Evolutionary conservation across 1,284 basidiomycete genomes (phyloP), one percentile per base, ranked within the genome.

Genomic region (Polyporus tsugae): DNA sequence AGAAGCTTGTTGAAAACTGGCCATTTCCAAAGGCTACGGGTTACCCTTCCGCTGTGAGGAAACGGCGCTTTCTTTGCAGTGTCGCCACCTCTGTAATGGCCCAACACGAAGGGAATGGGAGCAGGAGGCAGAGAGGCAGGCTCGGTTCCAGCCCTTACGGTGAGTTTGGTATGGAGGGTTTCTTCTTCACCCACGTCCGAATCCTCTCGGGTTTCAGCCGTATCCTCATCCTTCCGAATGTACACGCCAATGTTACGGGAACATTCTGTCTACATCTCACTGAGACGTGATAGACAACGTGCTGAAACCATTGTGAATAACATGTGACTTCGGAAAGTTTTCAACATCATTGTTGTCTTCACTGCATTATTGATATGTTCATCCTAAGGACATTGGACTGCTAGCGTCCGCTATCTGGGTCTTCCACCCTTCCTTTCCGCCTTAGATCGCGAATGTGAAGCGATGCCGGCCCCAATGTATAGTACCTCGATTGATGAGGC

Each of bases 241-340:
- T 29, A 29, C 29, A 29, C 29, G 29, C 29, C 29, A 29, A 29
- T 29, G 29, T 29, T 29, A 29, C 29, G 29, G 29, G 29, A 29
- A 29, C 29, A 29, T 29, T 29, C 29, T 29, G 29, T 29, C 29
- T 29, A 29, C 29, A 29, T 29, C 29, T 29, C 29, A 29, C 29
- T 29, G 29, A 29, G 29, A 29, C 29, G 29, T 1, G 29, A 29
- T 29, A 29, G 29, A 29, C 29, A 29, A 29, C 29, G 29, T 29
- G 29, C 2, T 29, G 29, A 29, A 29, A 29, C 29, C 29, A 29
- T 29, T 29, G 29, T 29, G 29, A 29, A 29, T 29, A 2, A 29
- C 46, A 49, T 49, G 25, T 49, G 46, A 25, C 46, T 22, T 25
- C 46, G 46, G 46, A 49, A 49, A 25, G 46, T 49, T 49, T 49